Evolutionary conservation across 768 basidiomycete genomes (phyloP).

Genomic region (Trametes maxima): DNA sequence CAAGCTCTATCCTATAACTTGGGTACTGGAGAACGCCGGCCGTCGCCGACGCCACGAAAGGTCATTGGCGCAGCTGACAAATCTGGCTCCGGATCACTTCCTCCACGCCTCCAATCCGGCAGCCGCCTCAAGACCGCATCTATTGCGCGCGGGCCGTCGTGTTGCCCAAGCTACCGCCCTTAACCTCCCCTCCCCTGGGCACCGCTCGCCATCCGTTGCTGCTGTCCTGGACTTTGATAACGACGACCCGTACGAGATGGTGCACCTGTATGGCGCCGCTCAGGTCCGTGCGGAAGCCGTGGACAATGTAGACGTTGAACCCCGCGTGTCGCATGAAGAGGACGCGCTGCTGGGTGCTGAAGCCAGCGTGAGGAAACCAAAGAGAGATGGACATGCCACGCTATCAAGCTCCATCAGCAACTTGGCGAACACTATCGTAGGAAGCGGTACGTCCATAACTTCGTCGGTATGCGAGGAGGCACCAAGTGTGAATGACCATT

Average conservation of each 20-base stretch:
- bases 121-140: constrained; percentile 1
- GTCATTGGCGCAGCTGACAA: constrained; percentile 23
- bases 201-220: neutral
- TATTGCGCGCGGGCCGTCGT: neutral
- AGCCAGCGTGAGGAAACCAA: constrained; percentile 34
- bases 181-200: constrained; percentile 6
- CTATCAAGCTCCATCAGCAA: constrained; percentile 75
- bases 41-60: neutral
- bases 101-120: constrained; percentile 11
- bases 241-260: constrained; percentile 57
- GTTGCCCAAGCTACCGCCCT: constrained; percentile 15
- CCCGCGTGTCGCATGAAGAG: constrained; percentile 46
- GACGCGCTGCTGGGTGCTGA: constrained; percentile 61
- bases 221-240: constrained; percentile 16
- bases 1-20: neutral
- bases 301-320: constrained; percentile 30
- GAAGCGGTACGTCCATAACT: constrained; percentile 62
- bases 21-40: neutral
- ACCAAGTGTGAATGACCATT: constrained; percentile 5
- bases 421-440: constrained; percentile 88
- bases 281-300: constrained; percentile 34
- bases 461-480: neutral
- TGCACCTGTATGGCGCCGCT: constrained; percentile 67
- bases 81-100: constrained; percentile 16
- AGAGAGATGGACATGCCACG: constrained; percentile 67